These are phyloP conservation scores for Microcyclospora pomicola DNA, from an alignment of 2,329 filamentous ascomycete species.

Conservation along the genomic window DNA sequence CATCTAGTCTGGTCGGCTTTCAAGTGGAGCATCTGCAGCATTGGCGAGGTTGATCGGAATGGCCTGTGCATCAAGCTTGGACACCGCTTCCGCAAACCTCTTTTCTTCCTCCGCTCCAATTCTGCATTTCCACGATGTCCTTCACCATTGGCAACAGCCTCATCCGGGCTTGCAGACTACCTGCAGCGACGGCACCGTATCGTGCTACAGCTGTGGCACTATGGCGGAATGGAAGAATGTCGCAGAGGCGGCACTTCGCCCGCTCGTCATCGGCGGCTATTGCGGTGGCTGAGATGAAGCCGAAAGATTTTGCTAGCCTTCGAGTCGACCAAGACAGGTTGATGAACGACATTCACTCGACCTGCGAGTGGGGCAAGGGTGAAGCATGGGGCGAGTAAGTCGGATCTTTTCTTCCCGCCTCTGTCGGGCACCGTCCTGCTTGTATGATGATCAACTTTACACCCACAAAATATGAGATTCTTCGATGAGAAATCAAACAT, in stretches of 20 bases:
- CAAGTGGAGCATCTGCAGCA: too few relatives aligned
- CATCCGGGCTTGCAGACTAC: too few relatives aligned
- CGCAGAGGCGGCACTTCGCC: constrained; percentile 15
- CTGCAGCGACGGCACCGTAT: too few relatives aligned
- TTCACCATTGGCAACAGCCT: too few relatives aligned
- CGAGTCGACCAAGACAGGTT: constrained; percentile 46
- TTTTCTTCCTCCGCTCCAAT: too few relatives aligned
- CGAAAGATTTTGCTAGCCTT: constrained; percentile 38
- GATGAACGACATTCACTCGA: constrained; percentile 50
- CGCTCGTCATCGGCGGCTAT: constrained; percentile 22
- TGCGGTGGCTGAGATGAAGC: constrained; percentile 35
- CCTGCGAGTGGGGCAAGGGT: constrained; percentile 53
- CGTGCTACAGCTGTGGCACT: too few relatives aligned
- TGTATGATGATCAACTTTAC: constrained; percentile 10
- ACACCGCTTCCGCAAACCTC: too few relatives aligned
- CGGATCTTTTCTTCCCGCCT: neutral
- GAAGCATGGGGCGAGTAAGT: constrained; percentile 54
- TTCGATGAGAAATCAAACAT: constrained; percentile 5
- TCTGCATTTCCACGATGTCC: too few relatives aligned
- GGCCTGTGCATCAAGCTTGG: too few relatives aligned
- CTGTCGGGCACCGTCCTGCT: constrained; percentile 2
- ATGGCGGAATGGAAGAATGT: too few relatives aligned
- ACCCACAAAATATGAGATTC: constrained; percentile 10
- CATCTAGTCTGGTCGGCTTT: too few relatives aligned
- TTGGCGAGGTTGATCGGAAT: too few relatives aligned